Evolutionary conservation across 2,329 filamentous ascomycete species (phyloP).

Genomic region (Xylaria digitata): DNA sequence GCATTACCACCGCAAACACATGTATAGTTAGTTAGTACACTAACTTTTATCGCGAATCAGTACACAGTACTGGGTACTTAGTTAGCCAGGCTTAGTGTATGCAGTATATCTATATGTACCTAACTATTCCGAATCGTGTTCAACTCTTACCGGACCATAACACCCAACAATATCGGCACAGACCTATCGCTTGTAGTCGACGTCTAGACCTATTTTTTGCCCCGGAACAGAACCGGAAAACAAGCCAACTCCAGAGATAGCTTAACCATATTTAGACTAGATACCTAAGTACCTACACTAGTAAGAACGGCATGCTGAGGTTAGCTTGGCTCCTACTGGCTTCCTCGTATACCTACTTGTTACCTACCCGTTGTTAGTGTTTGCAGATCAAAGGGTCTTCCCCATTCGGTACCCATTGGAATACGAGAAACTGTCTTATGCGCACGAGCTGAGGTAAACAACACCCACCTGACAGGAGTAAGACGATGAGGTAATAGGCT

Average conservation of each 20-base stretch:
- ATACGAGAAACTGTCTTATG: conserved; percentile 31
- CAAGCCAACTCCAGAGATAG: background rate
- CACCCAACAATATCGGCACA: conserved; percentile 6
- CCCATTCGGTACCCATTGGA: conserved; percentile 9
- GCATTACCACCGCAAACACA: conserved; percentile 3
- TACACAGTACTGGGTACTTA: background rate
- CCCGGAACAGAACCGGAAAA: background rate
- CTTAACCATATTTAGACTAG: background rate
- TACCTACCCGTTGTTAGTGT: too few relatives aligned
- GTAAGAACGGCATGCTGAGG: background rate
- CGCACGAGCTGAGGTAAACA: too few relatives aligned
- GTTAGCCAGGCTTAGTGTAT: too few relatives aligned
- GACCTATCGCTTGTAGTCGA: background rate
- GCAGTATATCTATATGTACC: background rate
- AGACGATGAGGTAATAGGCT: too few relatives aligned
- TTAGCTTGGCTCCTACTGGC: background rate
- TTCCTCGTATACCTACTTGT: too few relatives aligned
- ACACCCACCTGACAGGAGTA: too few relatives aligned
- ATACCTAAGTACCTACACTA: too few relatives aligned
- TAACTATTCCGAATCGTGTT: background rate
- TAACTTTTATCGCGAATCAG: too few relatives aligned
- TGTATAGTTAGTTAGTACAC: too few relatives aligned
- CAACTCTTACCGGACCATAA: conserved; percentile 3
- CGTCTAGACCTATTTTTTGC: background rate
- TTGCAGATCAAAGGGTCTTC: conserved; percentile 24